Conservation (phyloP, 352 stramenopile genomes). For the Globisporangium viniferum region DNA sequence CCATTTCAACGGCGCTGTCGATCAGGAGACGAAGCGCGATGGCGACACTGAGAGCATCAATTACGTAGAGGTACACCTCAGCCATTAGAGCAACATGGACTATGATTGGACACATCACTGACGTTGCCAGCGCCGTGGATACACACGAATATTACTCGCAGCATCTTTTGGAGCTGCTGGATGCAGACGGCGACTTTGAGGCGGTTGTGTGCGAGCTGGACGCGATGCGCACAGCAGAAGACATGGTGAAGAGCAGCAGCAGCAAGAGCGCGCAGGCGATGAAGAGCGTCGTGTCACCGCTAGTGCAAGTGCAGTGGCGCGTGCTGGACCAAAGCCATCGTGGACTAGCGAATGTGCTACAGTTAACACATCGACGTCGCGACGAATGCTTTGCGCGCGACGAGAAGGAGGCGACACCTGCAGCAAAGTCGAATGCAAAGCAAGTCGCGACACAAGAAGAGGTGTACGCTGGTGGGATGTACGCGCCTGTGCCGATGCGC, state of each 20-base stretch:
- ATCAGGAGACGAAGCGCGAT: slow-evolving; percentile 8
- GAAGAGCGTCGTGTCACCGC: slow-evolving; percentile 26
- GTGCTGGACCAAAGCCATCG: slow-evolving; percentile 36
- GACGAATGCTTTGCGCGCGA: slow-evolving; percentile 25
- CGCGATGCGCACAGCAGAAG: slow-evolving; percentile 30
- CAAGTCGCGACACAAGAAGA: slow-evolving; percentile 2
- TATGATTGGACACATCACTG: neutral
- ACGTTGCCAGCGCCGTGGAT: neutral
- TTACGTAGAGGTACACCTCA: slow-evolving; percentile 33
- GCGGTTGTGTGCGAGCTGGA: slow-evolving; percentile 49
- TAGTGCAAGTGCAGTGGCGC: slow-evolving; percentile 62
- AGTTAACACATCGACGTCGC: slow-evolving; percentile 14
- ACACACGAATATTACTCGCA: slow-evolving; percentile 7
- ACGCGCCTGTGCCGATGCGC: slow-evolving; percentile 48
- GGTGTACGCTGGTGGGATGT: slow-evolving; percentile 33
- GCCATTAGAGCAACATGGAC: too few species aligned
- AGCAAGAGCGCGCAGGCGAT: slow-evolving; percentile 9
- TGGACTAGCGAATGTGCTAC: slow-evolving; percentile 50
- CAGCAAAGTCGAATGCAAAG: neutral
- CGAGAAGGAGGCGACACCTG: neutral
- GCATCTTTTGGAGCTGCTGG: slow-evolving; percentile 45
- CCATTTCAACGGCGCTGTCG: slow-evolving; percentile 42
- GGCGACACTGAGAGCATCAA: slow-evolving; percentile 13
- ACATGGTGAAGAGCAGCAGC: slow-evolving; percentile 34
- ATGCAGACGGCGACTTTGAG: slow-evolving; percentile 53